Evolutionary conservation across 768 basidiomycete genomes (phyloP), one percentile per base, ranked within the genome.

Genomic region (Boletus coccyginus): DNA sequence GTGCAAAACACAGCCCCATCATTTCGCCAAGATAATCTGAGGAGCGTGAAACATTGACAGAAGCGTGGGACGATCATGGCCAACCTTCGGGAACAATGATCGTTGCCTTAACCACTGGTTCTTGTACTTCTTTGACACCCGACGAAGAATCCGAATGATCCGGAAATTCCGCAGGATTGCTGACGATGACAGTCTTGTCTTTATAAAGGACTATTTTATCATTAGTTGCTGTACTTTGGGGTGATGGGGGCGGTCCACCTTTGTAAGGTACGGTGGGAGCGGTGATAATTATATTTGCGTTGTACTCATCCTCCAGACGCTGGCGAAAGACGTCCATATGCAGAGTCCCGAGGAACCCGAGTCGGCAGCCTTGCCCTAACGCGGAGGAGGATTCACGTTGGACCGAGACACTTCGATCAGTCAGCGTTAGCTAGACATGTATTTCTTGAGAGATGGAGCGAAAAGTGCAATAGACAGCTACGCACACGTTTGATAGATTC

Each of bases 271-370:
- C 96, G 3, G 94, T 94, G 1, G 97, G 97, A 4, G 94, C 90
- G 12, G 97, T 99, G 53, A 98, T 83, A 62, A 98, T 94, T 55
- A 98, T 86, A 65, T 90, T 94, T 33, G 94, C 91, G 55, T 93
- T 87, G 63, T 97, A 94, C 70, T 99, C 97, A 63, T 99, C 97
- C 72, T 98, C 97, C 5, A 99, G 77, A 14, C 97, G 83, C 69
- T 99, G 97, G 21, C 94, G 87, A 72, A 94, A 93, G 39, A 95
- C 90, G 63, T 96, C 92, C 92, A 98, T 94, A 68, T 99, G 97
- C 55, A 99, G 74, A 7, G 94, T 92, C 1, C 97, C 97, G 11
- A 98, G 79, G 71, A 98, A 99, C 0, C 97, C 97, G 7, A 99
- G 82, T 43, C 97, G 83, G 68, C 88, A 93, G 9, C 97, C 97